These are phyloP conservation scores for Extremus antarcticus DNA, from an alignment of 495 filamentous ascomycete species.

Conservation along the genomic window DNA sequence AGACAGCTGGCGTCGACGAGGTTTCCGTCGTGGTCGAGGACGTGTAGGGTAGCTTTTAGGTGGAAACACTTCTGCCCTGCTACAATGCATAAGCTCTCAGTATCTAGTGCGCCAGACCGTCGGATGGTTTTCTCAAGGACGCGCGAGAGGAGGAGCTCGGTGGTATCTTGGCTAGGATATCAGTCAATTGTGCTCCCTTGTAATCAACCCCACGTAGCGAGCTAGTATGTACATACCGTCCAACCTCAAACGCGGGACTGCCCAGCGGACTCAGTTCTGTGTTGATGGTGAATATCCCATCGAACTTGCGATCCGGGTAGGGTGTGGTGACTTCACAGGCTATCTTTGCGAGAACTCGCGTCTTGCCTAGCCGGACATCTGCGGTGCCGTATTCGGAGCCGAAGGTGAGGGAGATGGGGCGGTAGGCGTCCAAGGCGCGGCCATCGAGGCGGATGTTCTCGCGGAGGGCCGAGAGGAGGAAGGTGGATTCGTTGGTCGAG, in stretches of 20 bases:
- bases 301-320: slow-evolving; percentile 78
- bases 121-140: slow-evolving; percentile 88
- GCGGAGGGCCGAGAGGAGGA: slow-evolving; percentile 37
- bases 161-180: slow-evolving; percentile 20
- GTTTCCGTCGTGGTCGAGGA: slow-evolving; percentile 79
- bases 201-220: background rate
- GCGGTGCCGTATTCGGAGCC: slow-evolving; percentile 85
- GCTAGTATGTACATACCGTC: slow-evolving; percentile 54
- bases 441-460: slow-evolving; percentile 74
- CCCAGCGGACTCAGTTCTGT: slow-evolving; percentile 89
- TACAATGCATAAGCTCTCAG: slow-evolving; percentile 87
- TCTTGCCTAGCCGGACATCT: slow-evolving; percentile 83
- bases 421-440: slow-evolving; percentile 65
- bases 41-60: slow-evolving; percentile 78
- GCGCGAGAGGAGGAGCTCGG: slow-evolving; percentile 70
- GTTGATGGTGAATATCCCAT: slow-evolving; percentile 84
- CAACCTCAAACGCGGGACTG: slow-evolving; percentile 79
- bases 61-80: slow-evolving; percentile 84
- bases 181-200: background rate
- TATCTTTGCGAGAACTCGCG: slow-evolving; percentile 72
- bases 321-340: slow-evolving; percentile 80
- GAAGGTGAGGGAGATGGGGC: slow-evolving; percentile 65
- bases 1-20: slow-evolving; percentile 78
- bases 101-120: slow-evolving; percentile 80
- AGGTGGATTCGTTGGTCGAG: slow-evolving; percentile 34